These are phyloP conservation scores for Colletotrichum lindemuthianum DNA, from an alignment of 2,329 filamentous ascomycete genomes.

Conservation along the genomic window DNA sequence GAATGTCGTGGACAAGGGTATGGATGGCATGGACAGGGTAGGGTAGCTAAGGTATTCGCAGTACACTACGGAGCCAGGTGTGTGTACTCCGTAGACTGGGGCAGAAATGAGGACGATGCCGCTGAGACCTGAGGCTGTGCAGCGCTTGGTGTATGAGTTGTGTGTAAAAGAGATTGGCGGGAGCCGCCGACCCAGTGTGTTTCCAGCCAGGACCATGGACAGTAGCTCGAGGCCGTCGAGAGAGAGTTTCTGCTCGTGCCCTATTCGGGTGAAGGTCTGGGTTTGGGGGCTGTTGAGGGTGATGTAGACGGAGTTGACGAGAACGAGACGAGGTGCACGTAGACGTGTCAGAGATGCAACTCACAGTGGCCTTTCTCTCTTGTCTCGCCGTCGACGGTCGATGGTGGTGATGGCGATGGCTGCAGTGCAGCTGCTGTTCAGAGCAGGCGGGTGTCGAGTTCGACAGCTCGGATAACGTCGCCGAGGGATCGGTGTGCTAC, in stretches of 20 bases:
- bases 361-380: neutral
- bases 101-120: constrained; percentile 34
- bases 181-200: constrained; percentile 24
- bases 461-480: neutral
- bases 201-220: constrained; percentile 23
- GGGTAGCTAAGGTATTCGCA: too few relatives aligned
- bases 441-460: neutral
- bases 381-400: too few relatives aligned
- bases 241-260: constrained; percentile 12
- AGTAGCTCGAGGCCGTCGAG: constrained; percentile 21
- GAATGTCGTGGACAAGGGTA: too few relatives aligned
- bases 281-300: constrained; percentile 16
- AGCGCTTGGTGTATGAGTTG: constrained; percentile 32
- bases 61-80: too few relatives aligned
- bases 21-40: too few relatives aligned
- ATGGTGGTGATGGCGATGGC: neutral
- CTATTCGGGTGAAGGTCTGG: neutral
- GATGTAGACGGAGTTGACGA: neutral
- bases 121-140: constrained; percentile 35
- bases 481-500: neutral
- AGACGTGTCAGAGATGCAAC: neutral
- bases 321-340: too few relatives aligned
- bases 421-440: neutral
- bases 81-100: constrained; percentile 27
- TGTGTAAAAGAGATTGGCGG: constrained; percentile 35